Evolutionary conservation across 805 yeast genomes (phyloP).

Genomic region (Candida ficus): DNA sequence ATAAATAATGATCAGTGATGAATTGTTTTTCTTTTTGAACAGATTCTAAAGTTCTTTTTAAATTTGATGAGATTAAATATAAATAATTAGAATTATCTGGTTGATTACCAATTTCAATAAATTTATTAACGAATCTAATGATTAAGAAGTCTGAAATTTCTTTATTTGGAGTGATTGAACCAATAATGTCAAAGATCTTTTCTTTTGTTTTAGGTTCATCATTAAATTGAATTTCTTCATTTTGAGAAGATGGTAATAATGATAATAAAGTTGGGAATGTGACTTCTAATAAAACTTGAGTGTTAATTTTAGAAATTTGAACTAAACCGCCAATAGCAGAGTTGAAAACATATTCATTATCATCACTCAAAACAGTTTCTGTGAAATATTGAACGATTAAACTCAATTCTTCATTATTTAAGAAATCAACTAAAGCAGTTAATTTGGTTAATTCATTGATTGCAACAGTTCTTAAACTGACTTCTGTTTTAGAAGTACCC

Average conservation of each 20-base stretch:
- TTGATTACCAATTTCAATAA: slow-evolving; percentile 17
- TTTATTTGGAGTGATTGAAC: slow-evolving; percentile 26
- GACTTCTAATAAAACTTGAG: slow-evolving; percentile 41
- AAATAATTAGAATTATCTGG: slow-evolving; percentile 13
- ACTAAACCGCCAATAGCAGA: slow-evolving; percentile 54
- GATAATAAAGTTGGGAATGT: slow-evolving; percentile 48
- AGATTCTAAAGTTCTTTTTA: slow-evolving; percentile 18
- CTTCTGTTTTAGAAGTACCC: slow-evolving; percentile 62
- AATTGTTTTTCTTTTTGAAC: slow-evolving; percentile 17
- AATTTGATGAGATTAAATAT: slow-evolving; percentile 15
- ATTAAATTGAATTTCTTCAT: slow-evolving; percentile 24
- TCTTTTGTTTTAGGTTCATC: slow-evolving; percentile 23
- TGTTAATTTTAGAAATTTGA: slow-evolving; percentile 33
- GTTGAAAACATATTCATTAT: slow-evolving; percentile 44
- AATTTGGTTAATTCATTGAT: slow-evolving; percentile 59
- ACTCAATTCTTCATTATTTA: slow-evolving; percentile 51
- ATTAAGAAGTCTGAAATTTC: slow-evolving; percentile 33
- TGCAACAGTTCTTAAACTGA: slow-evolving; percentile 61
- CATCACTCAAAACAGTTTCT: slow-evolving; percentile 51
- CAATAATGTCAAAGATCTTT: slow-evolving; percentile 22
- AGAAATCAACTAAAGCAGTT: slow-evolving; percentile 42
- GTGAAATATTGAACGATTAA: slow-evolving; percentile 61
- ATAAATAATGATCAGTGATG: slow-evolving; percentile 18
- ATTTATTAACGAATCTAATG: slow-evolving; percentile 32
- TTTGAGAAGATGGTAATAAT: slow-evolving; percentile 42